Percentiles rank a stretch among this genome's conserved stretches.
Conservation (phyloP, 1,284 basidiomycete species). For the Phenoliferia sp. region DNA sequence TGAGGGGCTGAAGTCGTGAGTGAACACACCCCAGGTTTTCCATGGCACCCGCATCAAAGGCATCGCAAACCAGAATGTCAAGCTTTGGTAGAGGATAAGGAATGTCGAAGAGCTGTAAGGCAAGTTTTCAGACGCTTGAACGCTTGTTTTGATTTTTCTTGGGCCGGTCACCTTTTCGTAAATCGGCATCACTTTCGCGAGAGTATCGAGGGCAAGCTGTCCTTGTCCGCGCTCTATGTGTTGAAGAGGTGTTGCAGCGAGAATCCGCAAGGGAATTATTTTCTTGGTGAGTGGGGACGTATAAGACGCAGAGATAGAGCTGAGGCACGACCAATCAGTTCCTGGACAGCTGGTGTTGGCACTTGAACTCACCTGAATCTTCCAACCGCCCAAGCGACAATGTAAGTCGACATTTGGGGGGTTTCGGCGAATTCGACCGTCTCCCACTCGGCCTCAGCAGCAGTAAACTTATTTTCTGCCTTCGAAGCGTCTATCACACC, state of each 20-base stretch:
- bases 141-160: neutral
- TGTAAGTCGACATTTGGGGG: slow-evolving; percentile 75
- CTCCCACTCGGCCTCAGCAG: slow-evolving; percentile 34
- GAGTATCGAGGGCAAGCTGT: slow-evolving; percentile 75
- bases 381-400: slow-evolving; percentile 88
- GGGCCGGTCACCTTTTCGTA: slow-evolving; percentile 76
- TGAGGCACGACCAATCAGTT: neutral
- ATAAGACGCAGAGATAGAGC: slow-evolving; percentile 69
- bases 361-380: slow-evolving; percentile 51
- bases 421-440: slow-evolving; percentile 40
- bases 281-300: slow-evolving; percentile 75
- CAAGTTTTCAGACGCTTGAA: neutral
- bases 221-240: slow-evolving; percentile 64
- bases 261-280: slow-evolving; percentile 76
- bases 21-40: slow-evolving; percentile 58
- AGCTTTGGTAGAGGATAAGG: slow-evolving; percentile 42
- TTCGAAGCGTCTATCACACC: neutral
- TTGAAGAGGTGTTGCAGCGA: slow-evolving; percentile 70
- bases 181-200: slow-evolving; percentile 76
- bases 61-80: slow-evolving; percentile 41
- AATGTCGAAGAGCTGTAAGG: slow-evolving; percentile 39
- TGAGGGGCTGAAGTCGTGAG: neutral
- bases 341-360: neutral
- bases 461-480: neutral
- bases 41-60: slow-evolving; percentile 63